phyloP scores from a whole-genome alignment of 176 grass and related monocot genomes.

The bread wheat (Triticum aestivum) region DNA sequence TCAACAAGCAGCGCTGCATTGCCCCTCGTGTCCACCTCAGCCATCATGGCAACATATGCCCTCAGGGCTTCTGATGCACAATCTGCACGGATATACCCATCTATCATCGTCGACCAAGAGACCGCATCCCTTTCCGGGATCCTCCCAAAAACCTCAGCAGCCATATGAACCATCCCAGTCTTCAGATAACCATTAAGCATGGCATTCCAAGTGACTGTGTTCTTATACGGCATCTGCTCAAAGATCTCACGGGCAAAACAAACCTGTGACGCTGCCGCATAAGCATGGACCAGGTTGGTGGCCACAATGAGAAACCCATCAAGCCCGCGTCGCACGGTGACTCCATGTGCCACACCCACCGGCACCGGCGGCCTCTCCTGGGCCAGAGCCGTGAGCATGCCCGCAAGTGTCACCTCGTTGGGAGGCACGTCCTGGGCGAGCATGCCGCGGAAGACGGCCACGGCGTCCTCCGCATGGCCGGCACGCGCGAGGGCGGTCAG shows the following conservation, averaged over 20 bases:
- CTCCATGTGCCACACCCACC: slow-evolving; percentile 24
- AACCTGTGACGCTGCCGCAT: slow-evolving; percentile 33
- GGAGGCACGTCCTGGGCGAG: slow-evolving; percentile 19
- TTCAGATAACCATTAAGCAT: slow-evolving; percentile 72
- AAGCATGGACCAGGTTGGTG: slow-evolving; percentile 60
- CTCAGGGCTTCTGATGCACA: slow-evolving; percentile 29
- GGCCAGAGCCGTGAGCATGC: slow-evolving; percentile 15
- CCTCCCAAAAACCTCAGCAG: slow-evolving; percentile 40
- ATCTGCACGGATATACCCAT: slow-evolving; percentile 41
- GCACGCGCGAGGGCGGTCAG: slow-evolving; percentile 41
- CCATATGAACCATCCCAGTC: slow-evolving; percentile 43
- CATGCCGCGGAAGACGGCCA: slow-evolving; percentile 57
- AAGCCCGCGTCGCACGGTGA: slow-evolving; percentile 25
- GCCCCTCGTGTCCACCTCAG: not conserved
- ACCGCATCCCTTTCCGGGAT: slow-evolving; percentile 45
- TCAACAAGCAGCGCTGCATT: slow-evolving; percentile 44
- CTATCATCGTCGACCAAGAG: slow-evolving; percentile 63
- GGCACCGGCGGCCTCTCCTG: not conserved
- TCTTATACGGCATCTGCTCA: slow-evolving; percentile 38
- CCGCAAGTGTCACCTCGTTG: slow-evolving; percentile 49
- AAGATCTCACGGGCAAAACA: slow-evolving; percentile 37
- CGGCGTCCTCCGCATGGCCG: slow-evolving; percentile 15
- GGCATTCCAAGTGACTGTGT: slow-evolving; percentile 58
- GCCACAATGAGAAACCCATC: slow-evolving; percentile 44
- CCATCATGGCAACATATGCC: slow-evolving; percentile 41